phyloP scores from a whole-genome alignment of 495 filamentous ascomycete genomes.

The Lophiotrema nucula region DNA sequence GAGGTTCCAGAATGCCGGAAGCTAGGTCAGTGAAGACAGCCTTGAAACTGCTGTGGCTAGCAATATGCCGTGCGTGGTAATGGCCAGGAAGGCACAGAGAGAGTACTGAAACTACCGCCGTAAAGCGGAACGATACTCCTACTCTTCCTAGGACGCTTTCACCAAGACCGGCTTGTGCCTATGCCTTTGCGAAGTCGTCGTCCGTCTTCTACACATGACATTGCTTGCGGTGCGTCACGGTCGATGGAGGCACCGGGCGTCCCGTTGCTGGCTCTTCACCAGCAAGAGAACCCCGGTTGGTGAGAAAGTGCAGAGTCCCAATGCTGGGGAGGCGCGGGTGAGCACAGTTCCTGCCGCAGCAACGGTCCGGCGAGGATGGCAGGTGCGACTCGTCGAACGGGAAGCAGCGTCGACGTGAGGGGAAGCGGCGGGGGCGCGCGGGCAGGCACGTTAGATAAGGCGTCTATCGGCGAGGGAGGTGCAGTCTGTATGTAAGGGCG shows the following conservation, averaged over 20 bases:
- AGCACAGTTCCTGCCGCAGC: too few species aligned
- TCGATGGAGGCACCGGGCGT: slow-evolving; percentile 18
- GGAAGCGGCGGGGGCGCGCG: too few species aligned
- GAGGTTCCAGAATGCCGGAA: too few species aligned
- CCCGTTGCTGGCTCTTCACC: slow-evolving; percentile 23
- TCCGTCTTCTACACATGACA: slow-evolving; percentile 33
- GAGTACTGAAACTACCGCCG: neutral
- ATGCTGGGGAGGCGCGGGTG: neutral
- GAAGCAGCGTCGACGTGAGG: too few species aligned
- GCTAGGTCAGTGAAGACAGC: neutral
- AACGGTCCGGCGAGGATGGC: too few species aligned
- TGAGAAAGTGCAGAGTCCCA: neutral
- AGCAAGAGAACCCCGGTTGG: slow-evolving; percentile 15
- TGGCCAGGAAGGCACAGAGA: neutral
- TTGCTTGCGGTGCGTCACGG: slow-evolving; percentile 24
- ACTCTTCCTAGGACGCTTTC: slow-evolving; percentile 10
- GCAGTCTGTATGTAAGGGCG: too few species aligned
- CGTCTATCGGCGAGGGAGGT: too few species aligned
- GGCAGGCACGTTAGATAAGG: too few species aligned
- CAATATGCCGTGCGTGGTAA: too few species aligned
- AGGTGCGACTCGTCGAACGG: too few species aligned
- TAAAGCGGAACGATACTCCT: neutral
- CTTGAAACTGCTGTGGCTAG: too few species aligned
- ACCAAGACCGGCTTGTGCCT: slow-evolving; percentile 39
- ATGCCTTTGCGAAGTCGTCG: slow-evolving; percentile 41